phyloP scores from a whole-genome alignment of 1,139 yeast genomes.

The Kodamaea arcana region DNA sequence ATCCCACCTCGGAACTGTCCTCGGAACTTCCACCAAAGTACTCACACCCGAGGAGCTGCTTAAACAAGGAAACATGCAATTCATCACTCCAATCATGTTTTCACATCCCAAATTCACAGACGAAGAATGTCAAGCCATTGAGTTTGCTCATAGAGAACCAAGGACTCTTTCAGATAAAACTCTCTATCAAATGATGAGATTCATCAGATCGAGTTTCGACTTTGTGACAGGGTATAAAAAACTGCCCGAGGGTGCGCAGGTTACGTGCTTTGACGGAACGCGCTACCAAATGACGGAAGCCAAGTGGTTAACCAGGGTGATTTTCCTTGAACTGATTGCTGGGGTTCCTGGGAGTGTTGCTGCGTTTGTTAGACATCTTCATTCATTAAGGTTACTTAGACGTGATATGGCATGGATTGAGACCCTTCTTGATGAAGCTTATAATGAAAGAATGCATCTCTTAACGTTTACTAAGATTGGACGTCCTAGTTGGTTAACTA shows the following conservation, averaged over 20 bases:
- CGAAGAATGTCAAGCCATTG: slow-evolving; percentile 45
- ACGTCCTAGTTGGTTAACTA: slow-evolving; percentile 59
- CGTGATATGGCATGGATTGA: slow-evolving; percentile 78
- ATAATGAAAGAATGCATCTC: slow-evolving; percentile 76
- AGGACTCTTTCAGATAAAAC: slow-evolving; percentile 45
- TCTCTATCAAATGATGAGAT: slow-evolving; percentile 45
- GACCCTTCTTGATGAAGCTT: slow-evolving; percentile 70
- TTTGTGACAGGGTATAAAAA: slow-evolving; percentile 63
- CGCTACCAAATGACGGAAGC: slow-evolving; percentile 55
- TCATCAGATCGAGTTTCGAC: slow-evolving; percentile 53
- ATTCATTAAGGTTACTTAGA: slow-evolving; percentile 54
- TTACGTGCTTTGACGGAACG: slow-evolving; percentile 38
- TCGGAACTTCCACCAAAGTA: slow-evolving; percentile 30
- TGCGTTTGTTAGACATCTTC: slow-evolving; percentile 62
- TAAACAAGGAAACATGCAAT: slow-evolving; percentile 26
- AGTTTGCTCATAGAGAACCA: slow-evolving; percentile 53
- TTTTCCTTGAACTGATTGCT: slow-evolving; percentile 69
- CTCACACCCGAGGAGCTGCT: slow-evolving; percentile 20
- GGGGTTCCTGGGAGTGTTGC: slow-evolving; percentile 83
- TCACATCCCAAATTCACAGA: slow-evolving; percentile 51
- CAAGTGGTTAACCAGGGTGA: slow-evolving; percentile 66
- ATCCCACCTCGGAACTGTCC: neutral
- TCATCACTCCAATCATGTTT: slow-evolving; percentile 47
- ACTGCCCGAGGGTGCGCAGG: slow-evolving; percentile 32
- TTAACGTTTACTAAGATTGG: slow-evolving; percentile 66